These are phyloP conservation scores for Punica granatum DNA, from an alignment of 345 rosid genomes.

Conservation along the genomic window DNA sequence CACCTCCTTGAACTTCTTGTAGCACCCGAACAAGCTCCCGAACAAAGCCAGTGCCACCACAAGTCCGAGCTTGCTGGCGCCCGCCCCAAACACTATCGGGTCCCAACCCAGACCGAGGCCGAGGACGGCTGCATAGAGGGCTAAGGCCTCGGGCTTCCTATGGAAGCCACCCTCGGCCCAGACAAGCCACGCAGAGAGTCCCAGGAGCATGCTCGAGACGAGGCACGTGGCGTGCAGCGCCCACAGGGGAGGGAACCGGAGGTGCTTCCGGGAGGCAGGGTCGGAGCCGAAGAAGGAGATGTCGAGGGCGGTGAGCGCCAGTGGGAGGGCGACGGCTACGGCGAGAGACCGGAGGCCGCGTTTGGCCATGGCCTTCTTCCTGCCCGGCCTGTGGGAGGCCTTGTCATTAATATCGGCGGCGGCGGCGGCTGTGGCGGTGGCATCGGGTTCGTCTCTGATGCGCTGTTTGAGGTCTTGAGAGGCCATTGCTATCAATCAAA, in stretches of 20 bases:
- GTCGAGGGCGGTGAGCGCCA: conserved; percentile 40
- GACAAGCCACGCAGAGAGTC: conserved; percentile 79
- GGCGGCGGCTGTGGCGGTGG: conserved; percentile 11
- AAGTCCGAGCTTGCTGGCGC: conserved; percentile 43
- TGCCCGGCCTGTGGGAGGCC: conserved; percentile 19
- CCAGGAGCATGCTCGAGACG: conserved; percentile 49
- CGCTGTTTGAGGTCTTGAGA: conserved; percentile 53
- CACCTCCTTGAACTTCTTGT: conserved; percentile 37
- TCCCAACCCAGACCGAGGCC: conserved; percentile 48
- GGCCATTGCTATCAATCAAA: conserved; percentile 32
- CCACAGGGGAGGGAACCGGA: conserved; percentile 68
- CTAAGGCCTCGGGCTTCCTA: conserved; percentile 38
- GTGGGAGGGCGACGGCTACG: conserved; percentile 53
- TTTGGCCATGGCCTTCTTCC: conserved; percentile 55
- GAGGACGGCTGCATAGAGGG: conserved; percentile 48
- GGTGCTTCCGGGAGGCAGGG: conserved; percentile 16
- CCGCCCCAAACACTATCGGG: conserved; percentile 39
- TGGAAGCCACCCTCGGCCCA: conserved; percentile 94
- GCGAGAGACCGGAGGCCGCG: conserved; percentile 58
- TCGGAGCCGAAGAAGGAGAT: conserved; percentile 46
- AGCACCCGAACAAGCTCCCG: conserved; percentile 51
- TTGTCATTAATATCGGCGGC: conserved; percentile 6
- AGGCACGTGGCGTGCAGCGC: conserved; percentile 42
- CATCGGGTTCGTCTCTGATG: conserved; percentile 18
- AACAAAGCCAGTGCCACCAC: conserved; percentile 29